Evolutionary conservation across 2,329 filamentous ascomycete genomes (phyloP), one percentile per base, ranked within the genome.

Genomic region (Xylariaceae sp.): DNA sequence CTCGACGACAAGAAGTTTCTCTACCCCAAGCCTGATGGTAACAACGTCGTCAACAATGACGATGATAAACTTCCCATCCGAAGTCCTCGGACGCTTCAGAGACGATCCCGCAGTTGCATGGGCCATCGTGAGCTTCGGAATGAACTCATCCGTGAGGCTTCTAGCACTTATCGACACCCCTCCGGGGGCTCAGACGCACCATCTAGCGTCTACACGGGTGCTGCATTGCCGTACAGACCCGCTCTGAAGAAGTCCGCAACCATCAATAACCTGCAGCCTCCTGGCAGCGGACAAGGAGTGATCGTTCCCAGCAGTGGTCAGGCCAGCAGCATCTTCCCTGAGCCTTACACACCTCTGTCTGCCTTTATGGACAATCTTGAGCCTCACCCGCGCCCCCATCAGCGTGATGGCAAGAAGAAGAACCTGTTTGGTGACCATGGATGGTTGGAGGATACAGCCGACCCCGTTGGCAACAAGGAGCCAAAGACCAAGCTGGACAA

Each of bases 381-480:
- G 45, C 72, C 49, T 10, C 48, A 51, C 11, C 56, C 51, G 7
- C 16, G 28, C 1, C 50, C 45, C n/a, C 41, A 31, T 17, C 43
- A 41, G 28, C 19, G 40, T 6, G 40, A 40, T 7, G 7, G 70
- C 36, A 83, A 83, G 69, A 75, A 69, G 3, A 83, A 83, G 69
- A 75, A 69, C 3, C 64, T 84, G 63, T 76, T 83, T 51, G 80
- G 81, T 2, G 67, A 77, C 2, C 75, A 79, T 44, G 81, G 81
- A 18, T 84, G 80, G 80, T 71, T 83, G 2, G 79, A 82, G 61
- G 63, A 67, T n/a, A 66, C 61, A 6, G 61, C 64, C 5, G 48
- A 54, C 12, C 42, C 58, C 22, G 51, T 34, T 18, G 11, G 14
- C 11, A 19, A n/a, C 10, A 44, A 49, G 45, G 47, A 54, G 46